Base-by-base conservation (phyloP, 768 basidiomycete species). In the Leccinum incarnatum region DNA sequence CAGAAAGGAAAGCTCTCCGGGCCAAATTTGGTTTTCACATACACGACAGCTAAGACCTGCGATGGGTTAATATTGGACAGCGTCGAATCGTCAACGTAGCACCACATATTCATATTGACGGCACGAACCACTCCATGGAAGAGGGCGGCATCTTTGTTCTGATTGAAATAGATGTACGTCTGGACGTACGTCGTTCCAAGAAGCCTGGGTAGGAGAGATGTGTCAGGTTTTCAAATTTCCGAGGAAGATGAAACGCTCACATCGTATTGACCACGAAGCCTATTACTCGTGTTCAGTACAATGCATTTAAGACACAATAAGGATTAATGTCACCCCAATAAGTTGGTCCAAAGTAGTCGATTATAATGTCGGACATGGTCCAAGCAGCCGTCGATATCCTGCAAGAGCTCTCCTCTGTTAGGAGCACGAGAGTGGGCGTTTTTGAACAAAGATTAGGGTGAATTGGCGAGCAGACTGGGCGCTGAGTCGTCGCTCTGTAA, bases 191-290 rank as follows among this genome's bases (percentile, higher is more conserved):
- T 54, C 21, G 19, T 45, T 8, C 63, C 56, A 14, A 58, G 56
- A 27, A 62, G 40, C 57, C 55, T 62, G 42, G 2, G 17, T 9
- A 32, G 19, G 34, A 55, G 29, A 45, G 17, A 21, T 9, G 3
- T 9, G 30, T 59, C 46, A 25, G 11, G 12, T 14, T 25, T 46
- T 12, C 19, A 5, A 2, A 27, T n/a, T 23, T 17, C 17, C 25
- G 27, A 5, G 17, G 17, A 51, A 21, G 50, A 32, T 32, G 9
- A 19, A 17, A n/a, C 21, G 30, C 58, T 32, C 37, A 62, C 55
- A 51, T 56, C 10, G 62, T 62, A 25, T 49, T 10, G n/a, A 54
- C 25, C 32, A 60, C 59, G 23, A 51, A 60, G 48, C 59, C 59
- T 61, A 47, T 49, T 25, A 14, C 14, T 42, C 50, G 19, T 2